These are phyloP conservation scores for Amanita molliuscula DNA, from an alignment of 768 basidiomycete species.

Conservation along the genomic window DNA sequence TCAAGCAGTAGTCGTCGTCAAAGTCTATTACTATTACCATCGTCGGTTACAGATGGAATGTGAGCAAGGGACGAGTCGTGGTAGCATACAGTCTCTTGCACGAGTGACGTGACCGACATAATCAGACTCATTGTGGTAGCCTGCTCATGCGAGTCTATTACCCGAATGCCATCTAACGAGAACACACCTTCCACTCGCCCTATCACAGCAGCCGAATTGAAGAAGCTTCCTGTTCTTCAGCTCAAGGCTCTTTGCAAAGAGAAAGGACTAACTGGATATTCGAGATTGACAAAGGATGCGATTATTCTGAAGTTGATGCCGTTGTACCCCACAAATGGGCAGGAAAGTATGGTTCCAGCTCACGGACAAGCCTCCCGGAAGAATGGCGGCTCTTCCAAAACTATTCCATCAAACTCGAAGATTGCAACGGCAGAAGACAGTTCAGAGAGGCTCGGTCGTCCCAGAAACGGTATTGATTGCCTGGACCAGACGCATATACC, in stretches of 20 bases:
- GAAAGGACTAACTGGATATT: constrained; percentile 48
- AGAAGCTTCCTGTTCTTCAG: constrained; percentile 47
- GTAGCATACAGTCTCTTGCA: too few relatives aligned
- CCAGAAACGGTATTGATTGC: too few relatives aligned
- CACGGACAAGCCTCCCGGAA: neutral
- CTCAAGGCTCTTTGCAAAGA: constrained; percentile 65
- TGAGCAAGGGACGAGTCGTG: too few relatives aligned
- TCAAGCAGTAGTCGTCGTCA: too few relatives aligned
- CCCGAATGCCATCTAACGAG: neutral
- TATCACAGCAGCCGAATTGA: constrained; percentile 16
- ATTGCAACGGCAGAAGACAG: neutral
- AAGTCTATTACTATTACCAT: too few relatives aligned
- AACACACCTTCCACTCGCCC: neutral
- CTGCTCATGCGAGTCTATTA: neutral
- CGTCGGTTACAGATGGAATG: too few relatives aligned
- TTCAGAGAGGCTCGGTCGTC: neutral
- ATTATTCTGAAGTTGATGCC: constrained; percentile 40
- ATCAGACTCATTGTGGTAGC: neutral
- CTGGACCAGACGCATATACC: neutral
- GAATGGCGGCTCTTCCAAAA: neutral
- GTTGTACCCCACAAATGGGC: neutral
- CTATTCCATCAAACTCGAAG: neutral
- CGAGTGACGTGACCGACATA: neutral
- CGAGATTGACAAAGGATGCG: constrained; percentile 50
- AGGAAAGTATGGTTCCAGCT: neutral